Base-by-base conservation (phyloP, 1,284 basidiomycete species). In the Pascua guehoae region DNA sequence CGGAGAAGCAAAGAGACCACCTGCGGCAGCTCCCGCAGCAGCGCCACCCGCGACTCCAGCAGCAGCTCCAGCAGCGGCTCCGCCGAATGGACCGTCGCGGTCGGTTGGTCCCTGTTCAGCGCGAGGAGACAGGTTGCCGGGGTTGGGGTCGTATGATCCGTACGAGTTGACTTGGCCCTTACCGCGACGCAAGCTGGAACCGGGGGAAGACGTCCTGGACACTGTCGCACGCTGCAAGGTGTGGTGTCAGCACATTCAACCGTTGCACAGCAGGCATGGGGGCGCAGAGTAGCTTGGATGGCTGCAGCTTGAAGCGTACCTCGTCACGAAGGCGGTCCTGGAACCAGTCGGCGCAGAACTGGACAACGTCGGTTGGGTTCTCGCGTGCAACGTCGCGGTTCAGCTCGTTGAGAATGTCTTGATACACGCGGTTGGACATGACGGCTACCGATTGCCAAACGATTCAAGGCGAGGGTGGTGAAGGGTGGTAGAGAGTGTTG, bases 261-360 rank as follows among this genome's bases (percentile, higher is more conserved):
- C 24, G 24, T 32, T 32, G 24, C 24, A 7, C 24, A 32, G 24
- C 24, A n/a, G n/a, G n/a, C n/a, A n/a, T n/a, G n/a, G n/a, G n/a
- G n/a, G n/a, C 7, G 24, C 24, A 32, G 24, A 32, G 24, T 32
- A 32, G 24, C 24, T 32, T 32, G 24, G 4, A 32, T 32, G 24
- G 4, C 24, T 32, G 24, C 24, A 32, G 24, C 4, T 32, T 32
- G 24, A 32, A 32, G 24, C 75, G 51, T 50, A 74, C 76, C 64
- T 76, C 73, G 44, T 66, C 56, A 37, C 69, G 65, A 24, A 78
- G 57, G 59, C 64, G 65, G 51, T 62, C 81, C 71, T 94, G 89
- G 80, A 97, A 97, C 94, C 94, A 98, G 72, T 87, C 92, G 51
- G 93, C 87, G 70, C 91, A 95, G 80, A 91, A 97, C 77, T 97